phyloP scores from a whole-genome alignment of 768 basidiomycete genomes.

The Russula abietina region DNA sequence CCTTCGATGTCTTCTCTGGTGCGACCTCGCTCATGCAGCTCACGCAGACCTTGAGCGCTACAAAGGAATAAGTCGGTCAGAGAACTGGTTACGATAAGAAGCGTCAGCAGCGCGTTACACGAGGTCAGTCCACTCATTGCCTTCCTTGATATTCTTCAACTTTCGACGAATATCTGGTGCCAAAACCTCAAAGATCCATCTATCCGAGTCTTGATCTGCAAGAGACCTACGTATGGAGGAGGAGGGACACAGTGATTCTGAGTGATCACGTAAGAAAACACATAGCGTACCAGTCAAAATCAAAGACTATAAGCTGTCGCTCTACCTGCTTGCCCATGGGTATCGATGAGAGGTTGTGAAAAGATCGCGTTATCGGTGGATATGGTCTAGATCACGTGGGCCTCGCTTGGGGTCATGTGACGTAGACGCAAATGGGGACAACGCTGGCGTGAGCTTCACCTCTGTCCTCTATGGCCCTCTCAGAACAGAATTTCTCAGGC shows the following conservation, averaged over 20 bases:
- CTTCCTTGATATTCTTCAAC: constrained; percentile 60
- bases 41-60: constrained; percentile 64
- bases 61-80: constrained; percentile 1
- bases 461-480: constrained; percentile 16
- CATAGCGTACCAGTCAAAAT: constrained; percentile 82
- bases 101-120: constrained; percentile 53
- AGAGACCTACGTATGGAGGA: constrained; percentile 53
- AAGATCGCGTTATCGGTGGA: not conserved
- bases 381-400: not conserved
- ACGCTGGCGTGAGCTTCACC: not conserved
- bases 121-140: constrained; percentile 89
- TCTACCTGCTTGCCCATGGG: constrained; percentile 29
- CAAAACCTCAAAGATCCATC: constrained; percentile 87
- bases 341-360: not conserved
- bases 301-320: constrained; percentile 81
- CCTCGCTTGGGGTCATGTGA: not conserved
- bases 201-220: constrained; percentile 93
- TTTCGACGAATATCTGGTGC: constrained; percentile 78
- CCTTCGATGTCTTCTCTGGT: constrained; percentile 70
- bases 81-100: not conserved
- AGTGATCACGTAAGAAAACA: not conserved
- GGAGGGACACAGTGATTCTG: not conserved
- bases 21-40: constrained; percentile 63
- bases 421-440: not conserved
- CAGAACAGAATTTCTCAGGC: constrained; percentile 85